Conservation (phyloP, 164 flowering plant genomes). For the Umbellularia californica region DNA sequence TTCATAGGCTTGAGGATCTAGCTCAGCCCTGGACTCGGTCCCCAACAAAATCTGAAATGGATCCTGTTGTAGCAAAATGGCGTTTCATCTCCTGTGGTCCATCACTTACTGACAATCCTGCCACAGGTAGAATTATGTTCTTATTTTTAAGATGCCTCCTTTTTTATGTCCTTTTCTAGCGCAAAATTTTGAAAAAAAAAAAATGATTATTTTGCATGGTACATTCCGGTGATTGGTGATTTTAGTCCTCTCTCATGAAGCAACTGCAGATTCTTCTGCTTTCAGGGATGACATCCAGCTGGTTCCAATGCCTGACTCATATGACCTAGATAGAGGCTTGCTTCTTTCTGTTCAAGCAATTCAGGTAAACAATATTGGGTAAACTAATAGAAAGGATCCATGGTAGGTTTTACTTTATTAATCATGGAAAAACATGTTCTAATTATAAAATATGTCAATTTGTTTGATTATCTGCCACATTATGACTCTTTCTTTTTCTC, state of each 20-base stretch:
- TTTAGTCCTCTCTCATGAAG: conserved; percentile 62
- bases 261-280: conserved; percentile 84
- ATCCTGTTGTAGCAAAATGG: conserved; percentile 86
- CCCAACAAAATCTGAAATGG: conserved; percentile 91
- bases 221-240: conserved; percentile 5
- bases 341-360: conserved; percentile 97
- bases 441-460: neutral
- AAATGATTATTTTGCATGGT: neutral
- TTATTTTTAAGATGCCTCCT: conserved; percentile 3
- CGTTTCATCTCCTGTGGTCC: conserved; percentile 59
- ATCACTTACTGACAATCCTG: conserved; percentile 17
- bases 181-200: no score
- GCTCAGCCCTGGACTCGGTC: conserved; percentile 99
- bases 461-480: conserved; percentile 4
- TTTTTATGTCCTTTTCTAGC: neutral
- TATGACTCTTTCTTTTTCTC: conserved; percentile 4
- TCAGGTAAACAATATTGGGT: conserved; percentile 48
- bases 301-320: conserved; percentile 96
- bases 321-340: conserved; percentile 90
- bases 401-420: neutral
- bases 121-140: conserved; percentile 29
- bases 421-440: neutral
- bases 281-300: conserved; percentile 77
- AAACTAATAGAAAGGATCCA: neutral
- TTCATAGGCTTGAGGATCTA: conserved; percentile 66